Percentiles rank a stretch among this genome's conserved stretches.
Evolutionary conservation across 495 filamentous ascomycete genomes (phyloP).

Genomic region (Lepidopterella palustris): DNA sequence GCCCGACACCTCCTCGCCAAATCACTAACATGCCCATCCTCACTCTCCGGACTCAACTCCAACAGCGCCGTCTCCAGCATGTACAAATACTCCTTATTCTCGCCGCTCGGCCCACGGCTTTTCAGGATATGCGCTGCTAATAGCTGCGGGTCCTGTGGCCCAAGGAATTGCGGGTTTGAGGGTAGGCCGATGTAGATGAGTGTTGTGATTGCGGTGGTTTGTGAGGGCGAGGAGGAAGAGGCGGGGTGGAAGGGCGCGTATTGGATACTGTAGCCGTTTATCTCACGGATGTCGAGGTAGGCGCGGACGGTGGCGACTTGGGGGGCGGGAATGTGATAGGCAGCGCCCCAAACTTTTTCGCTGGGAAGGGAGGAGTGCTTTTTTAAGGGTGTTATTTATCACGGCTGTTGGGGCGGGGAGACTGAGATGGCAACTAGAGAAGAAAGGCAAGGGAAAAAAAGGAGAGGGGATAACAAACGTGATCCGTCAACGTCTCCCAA

Average conservation of each 20-base stretch:
- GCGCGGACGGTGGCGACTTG: conserved; percentile 75
- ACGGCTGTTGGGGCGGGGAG: conserved; percentile 29
- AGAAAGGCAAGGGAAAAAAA: neutral
- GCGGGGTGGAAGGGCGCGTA: conserved; percentile 66
- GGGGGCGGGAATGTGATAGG: conserved; percentile 74
- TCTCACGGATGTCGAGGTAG: conserved; percentile 94
- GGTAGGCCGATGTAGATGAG: conserved; percentile 96
- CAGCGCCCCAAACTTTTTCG: conserved; percentile 78
- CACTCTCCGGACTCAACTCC: conserved; percentile 67
- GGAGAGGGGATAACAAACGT: conserved; percentile 31
- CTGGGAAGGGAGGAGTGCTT: conserved; percentile 31
- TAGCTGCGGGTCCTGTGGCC: conserved; percentile 67
- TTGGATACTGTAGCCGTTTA: conserved; percentile 91
- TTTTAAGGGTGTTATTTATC: neutral
- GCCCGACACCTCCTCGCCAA: conserved; percentile 51
- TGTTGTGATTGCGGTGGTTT: conserved; percentile 40
- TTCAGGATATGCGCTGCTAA: conserved; percentile 79
- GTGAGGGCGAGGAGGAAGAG: conserved; percentile 17
- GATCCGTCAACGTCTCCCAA: conserved; percentile 75
- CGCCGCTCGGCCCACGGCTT: conserved; percentile 75
- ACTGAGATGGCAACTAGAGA: neutral
- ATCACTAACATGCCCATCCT: conserved; percentile 70
- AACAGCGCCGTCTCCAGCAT: conserved; percentile 70
- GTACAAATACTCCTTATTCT: conserved; percentile 87
- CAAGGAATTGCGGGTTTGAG: conserved; percentile 86